Evolutionary conservation across 345 rosid genomes (phyloP).

Genomic region (Conringia planisiliqua): DNA sequence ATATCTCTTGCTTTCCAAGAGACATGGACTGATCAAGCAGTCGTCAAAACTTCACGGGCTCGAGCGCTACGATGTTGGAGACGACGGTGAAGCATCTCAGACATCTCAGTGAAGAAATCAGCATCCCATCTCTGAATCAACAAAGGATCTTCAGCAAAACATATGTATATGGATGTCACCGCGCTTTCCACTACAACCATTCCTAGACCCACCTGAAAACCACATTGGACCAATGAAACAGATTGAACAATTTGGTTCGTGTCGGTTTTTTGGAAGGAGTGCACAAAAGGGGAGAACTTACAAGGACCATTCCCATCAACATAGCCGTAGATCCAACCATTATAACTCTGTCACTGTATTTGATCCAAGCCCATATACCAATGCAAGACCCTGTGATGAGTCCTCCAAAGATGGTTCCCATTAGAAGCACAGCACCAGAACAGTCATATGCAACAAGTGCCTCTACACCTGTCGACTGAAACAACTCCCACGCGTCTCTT

Average conservation of each 20-base stretch:
- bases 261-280: not conserved
- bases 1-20: not conserved
- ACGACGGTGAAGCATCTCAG: slow-evolving; percentile 81
- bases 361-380: slow-evolving; percentile 80
- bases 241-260: not conserved
- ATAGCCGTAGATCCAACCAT: slow-evolving; percentile 93
- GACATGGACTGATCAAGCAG: slow-evolving; percentile 12
- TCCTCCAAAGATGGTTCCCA: slow-evolving; percentile 89
- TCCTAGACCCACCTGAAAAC: slow-evolving; percentile 74
- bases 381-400: slow-evolving; percentile 86
- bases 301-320: slow-evolving; percentile 98
- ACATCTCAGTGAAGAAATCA: slow-evolving; percentile 62
- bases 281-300: slow-evolving; percentile 32
- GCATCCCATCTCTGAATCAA: slow-evolving; percentile 77
- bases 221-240: not conserved
- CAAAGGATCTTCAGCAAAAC: slow-evolving; percentile 86
- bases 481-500: slow-evolving; percentile 96
- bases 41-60: slow-evolving; percentile 32
- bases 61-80: slow-evolving; percentile 80
- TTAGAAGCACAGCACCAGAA: slow-evolving; percentile 88
- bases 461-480: slow-evolving; percentile 98
- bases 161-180: slow-evolving; percentile 84
- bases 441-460: slow-evolving; percentile 95
- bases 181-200: slow-evolving; percentile 96
- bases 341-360: slow-evolving; percentile 53